Evolutionary conservation across 192 early-diverging fungal species (phyloP).

Genomic region (Dimargaris cristalligena): DNA sequence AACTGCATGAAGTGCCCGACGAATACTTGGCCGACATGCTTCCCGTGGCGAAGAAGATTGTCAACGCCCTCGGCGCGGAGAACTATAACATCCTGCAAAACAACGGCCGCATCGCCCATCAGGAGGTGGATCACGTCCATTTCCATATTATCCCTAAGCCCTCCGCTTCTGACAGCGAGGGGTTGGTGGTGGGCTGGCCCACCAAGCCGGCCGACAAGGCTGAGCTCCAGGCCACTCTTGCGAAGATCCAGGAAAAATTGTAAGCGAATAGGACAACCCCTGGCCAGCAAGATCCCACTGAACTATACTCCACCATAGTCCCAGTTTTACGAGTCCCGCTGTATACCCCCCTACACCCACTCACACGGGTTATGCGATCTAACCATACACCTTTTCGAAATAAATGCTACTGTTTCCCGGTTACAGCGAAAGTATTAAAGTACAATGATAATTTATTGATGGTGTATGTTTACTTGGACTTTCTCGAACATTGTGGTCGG

Average conservation of each 20-base stretch:
- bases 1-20: slow-evolving; percentile 79
- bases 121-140: slow-evolving; percentile 84
- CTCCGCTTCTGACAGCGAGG: slow-evolving; percentile 37
- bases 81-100: slow-evolving; percentile 92
- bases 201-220: slow-evolving; percentile 32
- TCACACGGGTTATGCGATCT: too few relatives aligned
- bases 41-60: slow-evolving; percentile 80
- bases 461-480: too few relatives aligned
- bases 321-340: too few relatives aligned
- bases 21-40: slow-evolving; percentile 65
- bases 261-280: too few relatives aligned
- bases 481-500: too few relatives aligned
- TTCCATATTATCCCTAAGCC: slow-evolving; percentile 81
- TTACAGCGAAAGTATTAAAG: too few relatives aligned
- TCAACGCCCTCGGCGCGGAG: slow-evolving; percentile 44
- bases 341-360: too few relatives aligned
- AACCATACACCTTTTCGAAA: too few relatives aligned
- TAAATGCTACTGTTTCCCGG: too few relatives aligned
- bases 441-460: too few relatives aligned
- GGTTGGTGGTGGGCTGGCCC: slow-evolving; percentile 55
- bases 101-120: slow-evolving; percentile 55
- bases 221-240: slow-evolving; percentile 23
- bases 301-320: too few relatives aligned
- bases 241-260: slow-evolving; percentile 19
- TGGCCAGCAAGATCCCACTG: too few relatives aligned